Percentiles rank a stretch among this genome's conserved stretches.
Evolutionary conservation across 108 stramenopile species (phyloP).

Genomic region (Thalassiosira profunda): DNA sequence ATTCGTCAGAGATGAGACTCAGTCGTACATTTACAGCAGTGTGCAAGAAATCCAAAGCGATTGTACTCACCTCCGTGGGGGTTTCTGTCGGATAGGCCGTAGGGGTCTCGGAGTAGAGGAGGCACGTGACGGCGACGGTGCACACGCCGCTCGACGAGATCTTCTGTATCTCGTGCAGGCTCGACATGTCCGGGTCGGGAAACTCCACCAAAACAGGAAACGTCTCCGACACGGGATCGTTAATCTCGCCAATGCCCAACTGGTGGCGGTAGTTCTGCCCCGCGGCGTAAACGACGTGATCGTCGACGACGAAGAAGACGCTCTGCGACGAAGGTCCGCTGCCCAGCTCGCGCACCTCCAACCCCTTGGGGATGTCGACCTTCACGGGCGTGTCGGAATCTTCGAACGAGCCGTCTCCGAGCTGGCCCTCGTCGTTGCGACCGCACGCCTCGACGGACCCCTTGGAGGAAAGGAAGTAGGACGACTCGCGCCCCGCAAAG

Average conservation of each 20-base stretch:
- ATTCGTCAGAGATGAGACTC: no score
- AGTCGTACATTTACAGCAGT: background rate
- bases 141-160: constrained; percentile 17
- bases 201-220: no score
- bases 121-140: constrained; percentile 16
- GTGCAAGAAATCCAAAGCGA: background rate
- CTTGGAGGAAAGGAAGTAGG: background rate
- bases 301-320: background rate
- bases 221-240: no score
- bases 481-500: background rate
- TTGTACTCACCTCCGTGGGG: background rate
- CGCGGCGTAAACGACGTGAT: background rate
- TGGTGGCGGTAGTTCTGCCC: background rate
- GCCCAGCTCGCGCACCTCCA: background rate
- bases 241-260: constrained; percentile 1
- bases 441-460: background rate
- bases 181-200: no score
- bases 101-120: constrained; percentile 6
- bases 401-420: background rate
- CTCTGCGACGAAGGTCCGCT: background rate
- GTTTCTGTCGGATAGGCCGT: constrained; percentile 14
- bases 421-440: background rate
- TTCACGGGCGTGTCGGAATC: background rate
- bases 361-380: background rate
- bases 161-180: constrained; percentile 4